Conservation (phyloP, 2,329 filamentous ascomycete genomes). For the Cadophora sp. region DNA sequence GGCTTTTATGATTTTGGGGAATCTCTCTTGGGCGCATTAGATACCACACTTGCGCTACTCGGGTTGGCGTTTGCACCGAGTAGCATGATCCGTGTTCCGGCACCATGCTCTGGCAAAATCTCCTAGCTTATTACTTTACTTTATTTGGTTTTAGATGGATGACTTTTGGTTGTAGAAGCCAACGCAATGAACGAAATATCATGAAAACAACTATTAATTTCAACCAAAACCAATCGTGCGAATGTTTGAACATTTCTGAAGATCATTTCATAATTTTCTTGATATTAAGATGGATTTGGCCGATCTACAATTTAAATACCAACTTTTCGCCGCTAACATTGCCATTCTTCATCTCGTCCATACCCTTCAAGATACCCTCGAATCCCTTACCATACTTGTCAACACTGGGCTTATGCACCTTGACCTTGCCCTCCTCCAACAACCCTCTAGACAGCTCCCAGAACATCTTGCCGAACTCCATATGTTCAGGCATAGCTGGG, state of each 20-base stretch:
- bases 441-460: constrained; percentile 47
- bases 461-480: constrained; percentile 49
- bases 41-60: constrained; percentile 39
- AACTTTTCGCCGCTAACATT: constrained; percentile 53
- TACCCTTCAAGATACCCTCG: constrained; percentile 41
- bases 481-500: constrained; percentile 42
- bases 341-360: constrained; percentile 40
- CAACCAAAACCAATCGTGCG: background rate
- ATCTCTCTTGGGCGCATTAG: constrained; percentile 39
- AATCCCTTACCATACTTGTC: constrained; percentile 44
- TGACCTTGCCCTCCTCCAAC: constrained; percentile 48
- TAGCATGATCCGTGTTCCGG: constrained; percentile 17
- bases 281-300: background rate
- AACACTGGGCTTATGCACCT: constrained; percentile 43
- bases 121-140: background rate
- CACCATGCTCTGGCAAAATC: constrained; percentile 5
- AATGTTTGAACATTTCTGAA: background rate
- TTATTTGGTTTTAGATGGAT: constrained; percentile 7
- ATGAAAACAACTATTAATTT: background rate
- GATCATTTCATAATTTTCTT: background rate
- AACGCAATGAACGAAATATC: constrained; percentile 1
- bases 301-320: constrained; percentile 50
- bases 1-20: constrained; percentile 22
- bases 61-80: constrained; percentile 27
- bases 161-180: constrained; percentile 1